Evolutionary conservation across 768 basidiomycete genomes (phyloP).

Genomic region (Mycena indigotica): DNA sequence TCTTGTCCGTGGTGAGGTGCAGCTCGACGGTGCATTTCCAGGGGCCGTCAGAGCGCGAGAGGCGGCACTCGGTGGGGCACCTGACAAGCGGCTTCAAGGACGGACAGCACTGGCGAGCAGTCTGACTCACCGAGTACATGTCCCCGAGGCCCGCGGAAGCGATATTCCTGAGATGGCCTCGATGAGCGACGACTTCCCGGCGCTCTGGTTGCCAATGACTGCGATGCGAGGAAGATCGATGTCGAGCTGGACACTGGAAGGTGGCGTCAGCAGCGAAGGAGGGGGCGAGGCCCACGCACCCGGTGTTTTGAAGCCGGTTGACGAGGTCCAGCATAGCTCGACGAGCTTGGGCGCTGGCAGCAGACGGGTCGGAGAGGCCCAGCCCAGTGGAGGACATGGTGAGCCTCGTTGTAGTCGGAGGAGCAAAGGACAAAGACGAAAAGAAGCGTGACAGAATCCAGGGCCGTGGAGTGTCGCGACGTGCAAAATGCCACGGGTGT

Average conservation of each 20-base stretch:
- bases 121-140: slow-evolving; percentile 63
- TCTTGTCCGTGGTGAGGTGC: slow-evolving; percentile 43
- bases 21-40: slow-evolving; percentile 59
- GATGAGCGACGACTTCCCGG: slow-evolving; percentile 77
- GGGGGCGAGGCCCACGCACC: slow-evolving; percentile 39
- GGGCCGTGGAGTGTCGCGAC: too few species aligned
- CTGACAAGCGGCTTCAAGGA: slow-evolving; percentile 29
- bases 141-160: slow-evolving; percentile 70
- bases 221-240: slow-evolving; percentile 75
- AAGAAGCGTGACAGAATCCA: too few species aligned
- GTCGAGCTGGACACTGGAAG: slow-evolving; percentile 64
- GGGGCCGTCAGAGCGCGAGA: slow-evolving; percentile 38
- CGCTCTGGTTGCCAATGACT: slow-evolving; percentile 72
- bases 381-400: slow-evolving; percentile 28
- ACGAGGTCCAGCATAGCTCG: slow-evolving; percentile 59
- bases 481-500: too few species aligned
- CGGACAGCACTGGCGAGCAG: background rate
- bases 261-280: background rate
- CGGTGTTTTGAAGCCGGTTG: slow-evolving; percentile 62
- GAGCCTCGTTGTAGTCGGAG: too few species aligned
- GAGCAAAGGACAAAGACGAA: background rate
- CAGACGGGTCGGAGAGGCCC: slow-evolving; percentile 53
- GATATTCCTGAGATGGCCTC: slow-evolving; percentile 76
- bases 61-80: slow-evolving; percentile 60
- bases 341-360: slow-evolving; percentile 44